Evolutionary conservation across 345 rosid species (phyloP).

Genomic region (Microcos paniculata): DNA sequence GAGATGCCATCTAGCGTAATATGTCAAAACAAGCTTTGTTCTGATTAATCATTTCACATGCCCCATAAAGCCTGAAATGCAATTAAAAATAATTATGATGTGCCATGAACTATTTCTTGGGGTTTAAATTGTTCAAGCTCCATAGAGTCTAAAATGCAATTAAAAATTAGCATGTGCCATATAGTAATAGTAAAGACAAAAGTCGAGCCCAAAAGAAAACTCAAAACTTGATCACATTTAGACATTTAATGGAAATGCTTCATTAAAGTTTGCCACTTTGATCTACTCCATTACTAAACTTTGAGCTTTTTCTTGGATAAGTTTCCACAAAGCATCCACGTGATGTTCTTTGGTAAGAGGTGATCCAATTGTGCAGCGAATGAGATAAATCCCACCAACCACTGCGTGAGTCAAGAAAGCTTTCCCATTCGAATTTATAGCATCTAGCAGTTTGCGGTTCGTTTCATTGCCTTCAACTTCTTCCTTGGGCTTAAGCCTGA

Average conservation of each 20-base stretch:
- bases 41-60: too few species aligned
- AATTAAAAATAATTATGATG: too few species aligned
- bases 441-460: constrained; percentile 16
- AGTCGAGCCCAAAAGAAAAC: too few species aligned
- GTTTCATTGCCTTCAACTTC: neutral
- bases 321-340: constrained; percentile 31
- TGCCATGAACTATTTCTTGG: too few species aligned
- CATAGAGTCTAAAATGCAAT: too few species aligned
- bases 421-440: constrained; percentile 26
- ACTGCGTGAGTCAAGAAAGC: constrained; percentile 33
- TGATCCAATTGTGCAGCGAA: constrained; percentile 26
- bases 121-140: too few species aligned
- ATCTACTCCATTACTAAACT: neutral
- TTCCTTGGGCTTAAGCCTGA: constrained; percentile 21
- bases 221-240: neutral
- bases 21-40: too few species aligned
- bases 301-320: constrained; percentile 24
- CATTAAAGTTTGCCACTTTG: neutral
- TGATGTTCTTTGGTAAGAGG: constrained; percentile 25
- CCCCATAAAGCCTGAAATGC: too few species aligned
- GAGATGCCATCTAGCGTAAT: neutral
- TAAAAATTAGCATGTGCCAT: too few species aligned
- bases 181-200: too few species aligned
- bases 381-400: constrained; percentile 13
- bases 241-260: neutral